Percentiles rank a stretch among this genome's conserved stretches.
Conservation (phyloP, 1,139 yeast genomes). For the Candida sp. region DNA sequence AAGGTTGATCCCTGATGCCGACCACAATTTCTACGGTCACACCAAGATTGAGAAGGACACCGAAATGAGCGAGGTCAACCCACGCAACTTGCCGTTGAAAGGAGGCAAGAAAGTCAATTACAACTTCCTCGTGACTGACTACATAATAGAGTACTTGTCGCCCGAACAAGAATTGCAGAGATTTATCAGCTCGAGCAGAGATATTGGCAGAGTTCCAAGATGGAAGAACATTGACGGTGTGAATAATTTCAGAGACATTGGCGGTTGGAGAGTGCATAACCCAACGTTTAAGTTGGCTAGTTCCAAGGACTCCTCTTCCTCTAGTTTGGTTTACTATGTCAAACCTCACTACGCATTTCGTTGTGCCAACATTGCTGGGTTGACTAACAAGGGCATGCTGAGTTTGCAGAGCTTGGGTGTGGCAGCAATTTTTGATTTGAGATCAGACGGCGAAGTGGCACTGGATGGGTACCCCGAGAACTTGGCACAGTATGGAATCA, state of each 20-base stretch:
- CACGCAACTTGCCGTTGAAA: slow-evolving; percentile 44
- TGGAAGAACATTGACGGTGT: slow-evolving; percentile 74
- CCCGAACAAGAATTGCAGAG: slow-evolving; percentile 56
- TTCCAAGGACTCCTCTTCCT: background rate
- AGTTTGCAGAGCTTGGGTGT: slow-evolving; percentile 51
- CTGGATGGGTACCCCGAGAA: slow-evolving; percentile 50
- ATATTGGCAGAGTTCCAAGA: slow-evolving; percentile 47
- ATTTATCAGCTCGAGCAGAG: slow-evolving; percentile 43
- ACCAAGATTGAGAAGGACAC: slow-evolving; percentile 31
- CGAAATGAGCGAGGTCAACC: slow-evolving; percentile 37
- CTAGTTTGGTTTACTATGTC: slow-evolving; percentile 38
- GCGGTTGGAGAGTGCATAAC: slow-evolving; percentile 64
- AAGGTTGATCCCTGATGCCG: slow-evolving; percentile 66
- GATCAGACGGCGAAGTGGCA: slow-evolving; percentile 64
- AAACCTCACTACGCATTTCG: slow-evolving; percentile 63
- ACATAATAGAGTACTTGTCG: slow-evolving; percentile 55
- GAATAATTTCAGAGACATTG: slow-evolving; percentile 77
- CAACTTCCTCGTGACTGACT: slow-evolving; percentile 56
- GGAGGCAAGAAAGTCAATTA: slow-evolving; percentile 55
- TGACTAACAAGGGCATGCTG: slow-evolving; percentile 50
- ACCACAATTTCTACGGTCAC: slow-evolving; percentile 77
- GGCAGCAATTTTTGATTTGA: slow-evolving; percentile 65
- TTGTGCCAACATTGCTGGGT: slow-evolving; percentile 60
- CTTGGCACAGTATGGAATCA: slow-evolving; percentile 45
- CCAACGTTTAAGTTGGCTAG: slow-evolving; percentile 27